phyloP scores from a whole-genome alignment of 2,329 filamentous ascomycete genomes.

The Botrytis galanthina region DNA sequence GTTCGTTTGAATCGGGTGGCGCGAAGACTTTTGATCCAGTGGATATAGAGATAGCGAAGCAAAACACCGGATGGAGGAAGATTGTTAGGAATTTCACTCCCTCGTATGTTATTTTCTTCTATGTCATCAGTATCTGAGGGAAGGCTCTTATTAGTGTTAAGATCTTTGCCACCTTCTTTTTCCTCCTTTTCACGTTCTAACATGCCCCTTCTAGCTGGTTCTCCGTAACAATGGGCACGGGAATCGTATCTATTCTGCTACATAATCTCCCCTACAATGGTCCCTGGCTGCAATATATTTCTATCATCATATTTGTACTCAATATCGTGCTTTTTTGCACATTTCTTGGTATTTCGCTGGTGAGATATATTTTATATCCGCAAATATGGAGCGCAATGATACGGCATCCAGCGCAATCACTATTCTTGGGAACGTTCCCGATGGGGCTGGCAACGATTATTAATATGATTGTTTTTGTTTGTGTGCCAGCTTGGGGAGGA shows the following conservation, averaged over 20 bases:
- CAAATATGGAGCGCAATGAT: slow-evolving; percentile 66
- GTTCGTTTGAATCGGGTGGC: neutral
- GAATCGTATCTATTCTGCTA: slow-evolving; percentile 63
- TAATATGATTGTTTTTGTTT: slow-evolving; percentile 61
- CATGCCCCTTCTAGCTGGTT: slow-evolving; percentile 49
- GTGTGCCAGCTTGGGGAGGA: slow-evolving; percentile 58
- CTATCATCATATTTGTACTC: slow-evolving; percentile 58
- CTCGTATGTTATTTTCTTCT: slow-evolving; percentile 43
- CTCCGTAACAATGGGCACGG: slow-evolving; percentile 64
- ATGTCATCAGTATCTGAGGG: neutral
- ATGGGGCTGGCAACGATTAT: slow-evolving; percentile 69
- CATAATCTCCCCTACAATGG: slow-evolving; percentile 60
- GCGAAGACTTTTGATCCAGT: neutral
- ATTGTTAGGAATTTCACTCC: slow-evolving; percentile 54
- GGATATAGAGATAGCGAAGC: neutral
- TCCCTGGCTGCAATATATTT: slow-evolving; percentile 56
- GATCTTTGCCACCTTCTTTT: neutral
- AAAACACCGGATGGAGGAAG: slow-evolving; percentile 31
- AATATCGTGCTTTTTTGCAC: slow-evolving; percentile 57
- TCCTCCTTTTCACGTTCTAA: neutral
- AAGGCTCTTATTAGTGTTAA: neutral
- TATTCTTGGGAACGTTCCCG: slow-evolving; percentile 67
- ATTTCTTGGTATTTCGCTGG: slow-evolving; percentile 52
- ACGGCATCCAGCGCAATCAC: slow-evolving; percentile 61
- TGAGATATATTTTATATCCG: slow-evolving; percentile 65